phyloP scores from a whole-genome alignment of 768 basidiomycete species.

The Mycena metata region DNA sequence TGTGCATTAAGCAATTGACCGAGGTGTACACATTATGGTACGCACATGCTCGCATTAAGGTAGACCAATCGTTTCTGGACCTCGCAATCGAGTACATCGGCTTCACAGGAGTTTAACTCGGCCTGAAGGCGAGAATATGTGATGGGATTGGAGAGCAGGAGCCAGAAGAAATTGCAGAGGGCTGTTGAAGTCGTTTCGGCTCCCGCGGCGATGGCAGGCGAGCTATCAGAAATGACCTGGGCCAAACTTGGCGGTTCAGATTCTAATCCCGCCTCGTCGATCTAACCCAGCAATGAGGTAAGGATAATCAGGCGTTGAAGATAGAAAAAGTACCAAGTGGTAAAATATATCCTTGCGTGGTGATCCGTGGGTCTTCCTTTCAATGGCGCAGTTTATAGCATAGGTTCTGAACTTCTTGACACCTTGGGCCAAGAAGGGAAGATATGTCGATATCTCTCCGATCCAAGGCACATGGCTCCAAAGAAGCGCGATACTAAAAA shows the following conservation, averaged over 20 bases:
- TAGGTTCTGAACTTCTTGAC: conserved; percentile 58
- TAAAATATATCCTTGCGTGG: conserved; percentile 55
- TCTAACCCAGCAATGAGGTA: conserved; percentile 41
- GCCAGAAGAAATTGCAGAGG: conserved; percentile 50
- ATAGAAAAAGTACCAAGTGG: conserved; percentile 48
- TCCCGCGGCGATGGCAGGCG: conserved; percentile 56
- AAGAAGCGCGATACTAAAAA: too few relatives aligned
- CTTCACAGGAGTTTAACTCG: conserved; percentile 51
- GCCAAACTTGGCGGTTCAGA: conserved; percentile 46
- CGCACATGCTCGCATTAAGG: conserved; percentile 54
- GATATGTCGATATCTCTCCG: conserved; percentile 49
- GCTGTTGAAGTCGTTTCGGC: conserved; percentile 57
- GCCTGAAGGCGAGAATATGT: conserved; percentile 49
- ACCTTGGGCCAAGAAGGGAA: conserved; percentile 53
- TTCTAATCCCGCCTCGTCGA: conserved; percentile 56
- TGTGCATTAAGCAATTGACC: neutral
- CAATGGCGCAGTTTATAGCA: conserved; percentile 52
- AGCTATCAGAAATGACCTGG: conserved; percentile 55
- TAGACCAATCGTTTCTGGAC: conserved; percentile 50
- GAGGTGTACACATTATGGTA: conserved; percentile 1
- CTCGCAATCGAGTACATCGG: conserved; percentile 42
- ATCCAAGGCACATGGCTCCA: too few relatives aligned
- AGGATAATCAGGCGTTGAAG: conserved; percentile 5
- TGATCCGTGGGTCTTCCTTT: conserved; percentile 54
- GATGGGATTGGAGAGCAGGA: conserved; percentile 49